phyloP scores from a whole-genome alignment of 75 land plant genomes.

The Ceratopteris richardii region DNA sequence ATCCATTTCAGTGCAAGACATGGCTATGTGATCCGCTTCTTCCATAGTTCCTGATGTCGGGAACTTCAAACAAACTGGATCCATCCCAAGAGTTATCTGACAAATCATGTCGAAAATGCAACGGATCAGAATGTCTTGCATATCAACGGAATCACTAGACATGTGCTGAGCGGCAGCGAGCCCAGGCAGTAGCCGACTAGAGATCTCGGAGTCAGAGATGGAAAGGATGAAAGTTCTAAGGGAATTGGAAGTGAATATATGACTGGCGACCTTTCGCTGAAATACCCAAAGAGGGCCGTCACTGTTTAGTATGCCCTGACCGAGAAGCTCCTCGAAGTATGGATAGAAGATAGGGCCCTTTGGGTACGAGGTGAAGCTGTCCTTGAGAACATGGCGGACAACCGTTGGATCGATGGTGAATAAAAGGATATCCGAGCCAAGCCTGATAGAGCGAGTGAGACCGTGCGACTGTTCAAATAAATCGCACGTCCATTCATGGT shows the following conservation, averaged over 20 bases:
- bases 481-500: too few relatives aligned
- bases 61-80: conserved; percentile 33
- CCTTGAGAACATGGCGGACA: too few relatives aligned
- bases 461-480: too few relatives aligned
- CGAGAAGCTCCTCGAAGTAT: conserved; percentile 46
- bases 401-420: too few relatives aligned
- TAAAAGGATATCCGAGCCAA: too few relatives aligned
- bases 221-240: conserved; percentile 17
- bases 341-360: conserved; percentile 42
- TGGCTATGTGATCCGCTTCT: conserved; percentile 41
- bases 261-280: conserved; percentile 49
- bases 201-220: conserved; percentile 37
- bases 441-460: too few relatives aligned
- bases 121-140: conserved; percentile 33
- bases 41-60: conserved; percentile 15
- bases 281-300: conserved; percentile 49
- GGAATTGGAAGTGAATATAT: conserved; percentile 35
- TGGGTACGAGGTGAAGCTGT: too few relatives aligned
- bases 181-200: too few relatives aligned
- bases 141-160: too few relatives aligned
- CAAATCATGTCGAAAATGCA: conserved; percentile 64
- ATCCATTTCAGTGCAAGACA: conserved; percentile 25
- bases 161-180: too few relatives aligned
- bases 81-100: conserved; percentile 46
- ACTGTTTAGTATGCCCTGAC: conserved; percentile 54